Percentiles rank a stretch among this genome's conserved stretches.
Evolutionary conservation across 2,329 filamentous ascomycete genomes (phyloP).

Genomic region (Claviceps humidiphila): DNA sequence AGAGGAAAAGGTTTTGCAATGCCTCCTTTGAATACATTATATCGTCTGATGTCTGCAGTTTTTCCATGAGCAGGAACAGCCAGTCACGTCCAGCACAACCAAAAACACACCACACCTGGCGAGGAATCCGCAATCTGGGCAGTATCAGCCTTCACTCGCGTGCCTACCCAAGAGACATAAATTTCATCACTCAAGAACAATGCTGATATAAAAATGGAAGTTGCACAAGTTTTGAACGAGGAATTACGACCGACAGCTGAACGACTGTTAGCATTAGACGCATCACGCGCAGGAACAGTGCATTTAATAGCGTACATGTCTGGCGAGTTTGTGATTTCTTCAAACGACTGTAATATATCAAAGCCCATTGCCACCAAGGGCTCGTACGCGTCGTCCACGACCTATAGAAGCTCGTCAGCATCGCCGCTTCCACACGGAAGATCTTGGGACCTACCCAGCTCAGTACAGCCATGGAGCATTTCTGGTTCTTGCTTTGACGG

Average conservation of each 20-base stretch:
- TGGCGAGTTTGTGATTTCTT: constrained; percentile 59
- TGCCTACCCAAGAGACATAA: background rate
- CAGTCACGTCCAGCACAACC: background rate
- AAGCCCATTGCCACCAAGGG: constrained; percentile 70
- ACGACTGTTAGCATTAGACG: background rate
- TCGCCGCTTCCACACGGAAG: no score
- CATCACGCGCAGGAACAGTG: background rate
- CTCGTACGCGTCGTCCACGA: constrained; percentile 58
- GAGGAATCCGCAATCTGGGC: background rate
- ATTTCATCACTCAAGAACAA: background rate
- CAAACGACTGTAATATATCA: constrained; percentile 63
- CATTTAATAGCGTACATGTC: constrained; percentile 29
- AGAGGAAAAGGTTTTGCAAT: background rate
- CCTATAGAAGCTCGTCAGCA: constrained; percentile 30
- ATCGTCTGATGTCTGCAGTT: background rate
- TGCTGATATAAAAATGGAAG: background rate
- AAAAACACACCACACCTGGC: no score
- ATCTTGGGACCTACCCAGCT: constrained; percentile 54
- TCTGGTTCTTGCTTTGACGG: constrained; percentile 68
- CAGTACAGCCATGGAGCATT: constrained; percentile 57
- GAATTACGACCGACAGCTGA: background rate
- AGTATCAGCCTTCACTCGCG: background rate
- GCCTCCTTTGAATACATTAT: no score
- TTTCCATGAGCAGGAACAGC: background rate
- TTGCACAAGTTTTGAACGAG: background rate